phyloP scores from a whole-genome alignment of 306 rosid species.

The Glycine tomentella region DNA sequence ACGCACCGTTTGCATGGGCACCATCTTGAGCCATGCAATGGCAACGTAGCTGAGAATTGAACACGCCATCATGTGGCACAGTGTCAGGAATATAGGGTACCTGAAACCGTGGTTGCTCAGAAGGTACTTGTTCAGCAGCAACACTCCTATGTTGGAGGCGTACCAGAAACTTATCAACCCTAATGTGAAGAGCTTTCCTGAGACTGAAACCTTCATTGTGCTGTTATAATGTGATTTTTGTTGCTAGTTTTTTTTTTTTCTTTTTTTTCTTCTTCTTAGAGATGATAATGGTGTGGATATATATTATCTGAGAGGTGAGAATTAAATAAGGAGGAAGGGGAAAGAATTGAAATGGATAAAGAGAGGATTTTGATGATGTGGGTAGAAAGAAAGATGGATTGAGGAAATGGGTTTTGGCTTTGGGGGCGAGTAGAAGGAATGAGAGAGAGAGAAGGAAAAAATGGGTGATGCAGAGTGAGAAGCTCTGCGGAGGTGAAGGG shows the following conservation, averaged over 20 bases:
- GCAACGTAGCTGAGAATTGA: conserved; percentile 56
- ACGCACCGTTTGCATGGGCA: conserved; percentile 51
- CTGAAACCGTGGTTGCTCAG: conserved; percentile 55
- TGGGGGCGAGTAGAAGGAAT: conserved; percentile 35
- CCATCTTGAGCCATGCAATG: conserved; percentile 48
- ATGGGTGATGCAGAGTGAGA: conserved; percentile 58
- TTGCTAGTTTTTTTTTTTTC: neutral
- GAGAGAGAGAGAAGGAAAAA: conserved; percentile 32
- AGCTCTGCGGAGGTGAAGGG: conserved; percentile 37
- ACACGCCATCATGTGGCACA: conserved; percentile 64
- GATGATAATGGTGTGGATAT: neutral
- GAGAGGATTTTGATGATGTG: conserved; percentile 31
- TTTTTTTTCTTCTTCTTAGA: neutral
- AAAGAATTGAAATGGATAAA: neutral
- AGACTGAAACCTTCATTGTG: conserved; percentile 44
- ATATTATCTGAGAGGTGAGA: neutral
- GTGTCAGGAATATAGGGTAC: conserved; percentile 55
- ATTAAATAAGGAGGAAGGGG: neutral
- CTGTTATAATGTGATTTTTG: neutral
- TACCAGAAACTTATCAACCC: conserved; percentile 52
- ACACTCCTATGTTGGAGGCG: conserved; percentile 58
- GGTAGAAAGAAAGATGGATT: conserved; percentile 2
- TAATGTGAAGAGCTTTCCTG: conserved; percentile 47
- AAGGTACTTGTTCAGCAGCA: conserved; percentile 57
- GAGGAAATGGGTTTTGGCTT: conserved; percentile 41